Evolutionary conservation across 345 rosid genomes (phyloP), one percentile per base, ranked within the genome.

Genomic region (Dovyalis caffra): DNA sequence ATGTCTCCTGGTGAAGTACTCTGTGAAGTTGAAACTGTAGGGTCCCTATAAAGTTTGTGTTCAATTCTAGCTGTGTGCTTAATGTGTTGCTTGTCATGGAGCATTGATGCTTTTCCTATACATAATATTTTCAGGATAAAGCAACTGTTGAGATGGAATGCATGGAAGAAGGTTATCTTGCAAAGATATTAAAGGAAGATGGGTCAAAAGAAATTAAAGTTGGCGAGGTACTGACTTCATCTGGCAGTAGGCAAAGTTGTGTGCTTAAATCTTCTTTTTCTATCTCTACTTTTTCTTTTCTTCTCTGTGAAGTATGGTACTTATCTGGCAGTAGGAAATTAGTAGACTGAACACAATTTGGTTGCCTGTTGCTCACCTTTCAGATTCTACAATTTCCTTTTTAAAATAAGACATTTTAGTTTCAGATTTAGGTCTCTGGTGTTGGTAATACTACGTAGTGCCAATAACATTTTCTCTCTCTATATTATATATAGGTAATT

Each of bases 111-210:
- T 76, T 71, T 28, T 26, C 61, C 66, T 58, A 33, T 29, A 32
- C 28, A 66, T 82, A 31, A 71, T 78, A 43, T 72, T 79, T 31
- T 47, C 74, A 95, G 98, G 99, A 95, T 76, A 95, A 95, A 85
- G 97, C 98, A 65, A 95, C 99, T 3, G 97, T 92, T 45, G 97
- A 95, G 88, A 89, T 95, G 99, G 99, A 95, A 84, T 90, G 98
- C 85, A 95, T 95, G 99, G 99, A 95, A 79, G 99, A 95, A 76
- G 99, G 99, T 58, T 95, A 79, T 76, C 98, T 95, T 68, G 98
- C 98, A 73, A 95, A 90, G 90, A 95, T 95, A 78, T 40, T 93
- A 76, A 86, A 89, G 77, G 92, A 85, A 64, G 99, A 93, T 26
- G 99, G 97, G n/a, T 71, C 96, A 49, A 93, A 90, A 82, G 97